These are phyloP conservation scores for Saprolegnia parasitica DNA, from an alignment of 352 stramenopile genomes.

Conservation along the genomic window DNA sequence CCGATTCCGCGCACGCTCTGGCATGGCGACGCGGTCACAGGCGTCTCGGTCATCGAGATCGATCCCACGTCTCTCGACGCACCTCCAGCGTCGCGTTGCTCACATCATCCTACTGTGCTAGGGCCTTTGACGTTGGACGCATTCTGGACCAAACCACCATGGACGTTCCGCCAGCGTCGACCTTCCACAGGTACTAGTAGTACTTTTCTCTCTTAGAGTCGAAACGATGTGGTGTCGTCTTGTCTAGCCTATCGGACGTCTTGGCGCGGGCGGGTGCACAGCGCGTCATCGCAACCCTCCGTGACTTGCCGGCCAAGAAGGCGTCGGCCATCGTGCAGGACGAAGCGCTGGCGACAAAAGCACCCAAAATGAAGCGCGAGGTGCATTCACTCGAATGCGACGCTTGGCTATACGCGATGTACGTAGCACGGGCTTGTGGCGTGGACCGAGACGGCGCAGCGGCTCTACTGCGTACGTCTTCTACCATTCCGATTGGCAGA, in stretches of 20 bases:
- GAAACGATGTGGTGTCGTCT: no score
- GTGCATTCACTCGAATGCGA: constrained; percentile 11
- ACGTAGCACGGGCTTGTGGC: constrained; percentile 23
- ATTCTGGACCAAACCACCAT: constrained; percentile 38
- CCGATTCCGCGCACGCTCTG: constrained; percentile 83
- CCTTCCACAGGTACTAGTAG: neutral
- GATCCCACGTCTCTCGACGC: constrained; percentile 39
- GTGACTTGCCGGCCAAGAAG: constrained; percentile 48
- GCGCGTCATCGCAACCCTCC: constrained; percentile 63
- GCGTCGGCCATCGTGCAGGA: constrained; percentile 38
- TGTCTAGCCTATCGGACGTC: constrained; percentile 41
- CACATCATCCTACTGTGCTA: neutral
- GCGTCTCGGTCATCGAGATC: constrained; percentile 84
- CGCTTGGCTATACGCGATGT: neutral
- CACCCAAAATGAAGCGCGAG: constrained; percentile 58
- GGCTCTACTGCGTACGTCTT: constrained; percentile 23
- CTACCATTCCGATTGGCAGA: neutral
- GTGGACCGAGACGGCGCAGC: constrained; percentile 6
- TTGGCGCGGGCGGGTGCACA: constrained; percentile 54
- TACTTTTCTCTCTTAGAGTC: neutral
- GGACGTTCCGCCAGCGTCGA: neutral
- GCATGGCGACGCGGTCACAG: constrained; percentile 66
- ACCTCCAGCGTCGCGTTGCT: no score
- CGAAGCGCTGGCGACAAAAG: constrained; percentile 48
- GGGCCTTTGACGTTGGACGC: neutral